These are phyloP conservation scores for Thraustotheca clavata DNA, from an alignment of 352 stramenopile genomes.

Conservation along the genomic window DNA sequence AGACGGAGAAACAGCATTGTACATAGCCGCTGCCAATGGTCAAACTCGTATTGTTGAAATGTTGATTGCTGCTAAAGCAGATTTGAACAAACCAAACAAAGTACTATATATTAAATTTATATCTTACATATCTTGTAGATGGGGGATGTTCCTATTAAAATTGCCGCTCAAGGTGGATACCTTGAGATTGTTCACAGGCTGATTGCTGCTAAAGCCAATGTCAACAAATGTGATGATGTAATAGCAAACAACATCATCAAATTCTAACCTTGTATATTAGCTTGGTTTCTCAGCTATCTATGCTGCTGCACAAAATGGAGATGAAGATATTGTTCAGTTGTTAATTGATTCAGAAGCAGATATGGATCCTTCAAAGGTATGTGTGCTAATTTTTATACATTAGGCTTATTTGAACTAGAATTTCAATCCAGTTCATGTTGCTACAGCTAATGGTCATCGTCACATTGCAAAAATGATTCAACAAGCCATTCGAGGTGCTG, in stretches of 20 bases:
- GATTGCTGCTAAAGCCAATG: neutral
- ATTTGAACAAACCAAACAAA: slow-evolving; percentile 3
- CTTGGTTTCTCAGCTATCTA: slow-evolving; percentile 4
- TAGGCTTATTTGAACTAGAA: neutral
- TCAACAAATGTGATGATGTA: slow-evolving; percentile 5
- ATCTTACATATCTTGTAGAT: neutral
- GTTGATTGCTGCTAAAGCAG: neutral
- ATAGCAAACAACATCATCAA: neutral
- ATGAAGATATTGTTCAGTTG: slow-evolving; percentile 1
- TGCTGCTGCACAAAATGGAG: neutral
- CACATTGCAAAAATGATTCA: neutral
- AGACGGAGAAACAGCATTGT: neutral
- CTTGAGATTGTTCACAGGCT: neutral
- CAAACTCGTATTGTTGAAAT: slow-evolving; percentile 2
- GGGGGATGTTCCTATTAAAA: neutral
- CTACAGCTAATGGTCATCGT: neutral
- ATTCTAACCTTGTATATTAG: neutral
- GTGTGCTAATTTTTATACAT: neutral
- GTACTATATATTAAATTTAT: neutral
- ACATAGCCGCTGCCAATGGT: neutral
- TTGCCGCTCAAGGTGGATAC: neutral
- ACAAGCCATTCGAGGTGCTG: neutral
- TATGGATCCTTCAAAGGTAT: slow-evolving; percentile 2
- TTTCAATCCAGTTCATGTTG: neutral
- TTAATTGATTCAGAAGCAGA: neutral